Percentiles rank a stretch among this genome's conserved stretches.
These are phyloP conservation scores for Russula ochroleuca DNA, from an alignment of 768 basidiomycete species.

Conservation along the genomic window DNA sequence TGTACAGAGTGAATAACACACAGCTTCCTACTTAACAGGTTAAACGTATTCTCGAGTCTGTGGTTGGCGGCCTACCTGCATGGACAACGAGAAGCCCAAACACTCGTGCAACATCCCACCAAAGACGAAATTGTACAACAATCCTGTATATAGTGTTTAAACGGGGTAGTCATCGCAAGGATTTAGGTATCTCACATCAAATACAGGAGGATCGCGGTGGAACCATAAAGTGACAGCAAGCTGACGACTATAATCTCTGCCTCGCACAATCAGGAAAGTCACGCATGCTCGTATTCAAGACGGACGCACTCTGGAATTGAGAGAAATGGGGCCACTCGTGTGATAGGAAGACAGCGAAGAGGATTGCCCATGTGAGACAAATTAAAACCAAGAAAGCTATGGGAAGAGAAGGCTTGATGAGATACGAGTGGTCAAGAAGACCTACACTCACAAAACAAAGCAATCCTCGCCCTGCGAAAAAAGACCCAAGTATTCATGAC, in stretches of 20 bases:
- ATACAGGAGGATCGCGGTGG: conserved; percentile 23
- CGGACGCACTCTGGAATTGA: conserved; percentile 14
- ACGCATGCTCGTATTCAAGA: not conserved
- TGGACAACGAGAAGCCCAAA: conserved; percentile 16
- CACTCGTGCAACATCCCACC: conserved; percentile 22
- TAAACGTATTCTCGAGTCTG: not conserved
- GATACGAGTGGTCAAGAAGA: not conserved
- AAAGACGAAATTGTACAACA: conserved; percentile 15
- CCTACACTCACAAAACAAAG: conserved; percentile 17
- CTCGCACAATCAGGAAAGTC: not conserved
- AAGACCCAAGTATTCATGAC: conserved; percentile 22
- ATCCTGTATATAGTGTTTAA: conserved; percentile 7
- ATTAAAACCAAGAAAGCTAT: conserved; percentile 14
- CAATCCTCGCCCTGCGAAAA: conserved; percentile 25
- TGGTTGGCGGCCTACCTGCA: conserved; percentile 10
- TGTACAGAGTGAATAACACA: conserved; percentile 12
- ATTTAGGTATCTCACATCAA: conserved; percentile 18
- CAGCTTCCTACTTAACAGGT: conserved; percentile 10
- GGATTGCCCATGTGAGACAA: conserved; percentile 11
- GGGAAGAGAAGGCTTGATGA: not conserved
- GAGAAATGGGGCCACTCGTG: conserved; percentile 12
- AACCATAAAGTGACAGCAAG: conserved; percentile 10
- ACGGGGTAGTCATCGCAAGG: not conserved
- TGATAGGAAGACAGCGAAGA: conserved; percentile 13
- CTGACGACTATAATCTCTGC: conserved; percentile 9